Percentiles rank a stretch among this genome's conserved stretches.
These are phyloP conservation scores for Acanthamoeba divionensis DNA, from an alignment of 208 protist genomes.

Conservation along the genomic window DNA sequence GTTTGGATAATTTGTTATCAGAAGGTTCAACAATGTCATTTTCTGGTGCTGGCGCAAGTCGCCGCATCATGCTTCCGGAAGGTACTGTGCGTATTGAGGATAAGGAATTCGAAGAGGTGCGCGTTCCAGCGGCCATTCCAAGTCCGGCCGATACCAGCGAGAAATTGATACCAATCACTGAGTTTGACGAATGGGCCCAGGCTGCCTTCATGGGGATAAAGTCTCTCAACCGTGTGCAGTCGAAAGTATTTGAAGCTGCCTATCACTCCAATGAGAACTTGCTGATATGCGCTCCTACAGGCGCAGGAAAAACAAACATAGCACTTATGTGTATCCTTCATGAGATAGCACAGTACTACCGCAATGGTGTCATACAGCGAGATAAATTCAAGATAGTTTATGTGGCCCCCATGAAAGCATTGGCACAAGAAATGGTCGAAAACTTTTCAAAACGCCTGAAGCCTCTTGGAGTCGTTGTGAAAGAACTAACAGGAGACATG, in stretches of 20 bases:
- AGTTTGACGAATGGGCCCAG: constrained; percentile 65
- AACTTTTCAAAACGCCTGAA: constrained; percentile 92
- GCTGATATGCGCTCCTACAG: constrained; percentile 97
- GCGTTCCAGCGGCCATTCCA: constrained; percentile 1
- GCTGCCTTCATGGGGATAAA: constrained; percentile 63
- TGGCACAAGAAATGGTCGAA: constrained; percentile 96
- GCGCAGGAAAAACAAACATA: constrained; percentile 97
- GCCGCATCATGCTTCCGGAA: constrained; percentile 35
- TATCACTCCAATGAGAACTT: constrained; percentile 97
- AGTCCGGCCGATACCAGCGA: background rate
- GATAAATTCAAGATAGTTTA: constrained; percentile 98
- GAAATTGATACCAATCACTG: constrained; percentile 59
- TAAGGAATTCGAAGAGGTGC: constrained; percentile 64
- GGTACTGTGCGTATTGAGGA: background rate
- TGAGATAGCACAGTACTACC: constrained; percentile 85
- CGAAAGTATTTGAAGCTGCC: constrained; percentile 91
- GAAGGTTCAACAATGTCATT: background rate
- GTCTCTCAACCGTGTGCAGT: constrained; percentile 94
- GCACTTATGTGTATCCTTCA: constrained; percentile 95
- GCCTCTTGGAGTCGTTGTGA: constrained; percentile 66
- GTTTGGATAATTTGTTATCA: background rate
- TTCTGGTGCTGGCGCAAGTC: background rate
- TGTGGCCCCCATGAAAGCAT: constrained; percentile 99
- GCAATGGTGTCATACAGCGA: constrained; percentile 80
- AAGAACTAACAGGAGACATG: constrained; percentile 99